A percentile compares a stretch with the other conserved stretches of the same genome.
These are phyloP conservation scores for Fusarium sp. DNA, from an alignment of 2,329 filamentous ascomycete genomes.

Conservation along the genomic window DNA sequence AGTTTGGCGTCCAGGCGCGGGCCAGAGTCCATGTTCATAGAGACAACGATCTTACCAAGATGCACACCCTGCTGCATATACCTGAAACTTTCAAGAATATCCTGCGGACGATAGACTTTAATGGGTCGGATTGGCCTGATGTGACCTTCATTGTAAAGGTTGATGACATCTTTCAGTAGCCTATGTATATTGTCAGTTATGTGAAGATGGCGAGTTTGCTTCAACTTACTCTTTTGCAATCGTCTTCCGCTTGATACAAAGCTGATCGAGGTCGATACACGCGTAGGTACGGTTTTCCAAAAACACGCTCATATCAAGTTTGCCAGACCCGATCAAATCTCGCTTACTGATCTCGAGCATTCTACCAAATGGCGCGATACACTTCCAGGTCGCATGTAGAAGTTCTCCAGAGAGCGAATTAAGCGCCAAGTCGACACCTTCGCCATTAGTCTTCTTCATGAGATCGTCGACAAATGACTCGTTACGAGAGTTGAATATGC, in stretches of 20 bases:
- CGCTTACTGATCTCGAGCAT: constrained; percentile 11
- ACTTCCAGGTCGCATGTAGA: constrained; percentile 12
- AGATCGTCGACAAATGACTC: neutral
- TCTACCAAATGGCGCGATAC: constrained; percentile 1
- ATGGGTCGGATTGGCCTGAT: neutral
- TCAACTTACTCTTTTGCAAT: constrained; percentile 5
- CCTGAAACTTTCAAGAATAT: constrained; percentile 5
- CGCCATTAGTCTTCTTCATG: neutral
- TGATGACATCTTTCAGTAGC: neutral
- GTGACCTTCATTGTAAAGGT: neutral
- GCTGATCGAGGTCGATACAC: constrained; percentile 6
- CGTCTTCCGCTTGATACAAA: neutral
- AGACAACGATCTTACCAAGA: constrained; percentile 7
- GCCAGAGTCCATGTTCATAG: neutral
- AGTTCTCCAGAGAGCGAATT: neutral
- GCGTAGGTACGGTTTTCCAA: constrained; percentile 8
- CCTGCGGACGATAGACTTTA: neutral
- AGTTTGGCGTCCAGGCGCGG: neutral
- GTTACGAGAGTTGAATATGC: constrained; percentile 11
- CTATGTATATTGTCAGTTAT: neutral
- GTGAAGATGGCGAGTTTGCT: neutral
- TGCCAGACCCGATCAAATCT: constrained; percentile 4
- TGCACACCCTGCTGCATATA: constrained; percentile 8
- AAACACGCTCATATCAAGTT: constrained; percentile 4
- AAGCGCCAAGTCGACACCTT: constrained; percentile 8